A percentile compares a stretch with the other conserved stretches of the same genome.
phyloP scores from a whole-genome alignment of 1,139 yeast species.

The Yamadazyma jaroonii region DNA sequence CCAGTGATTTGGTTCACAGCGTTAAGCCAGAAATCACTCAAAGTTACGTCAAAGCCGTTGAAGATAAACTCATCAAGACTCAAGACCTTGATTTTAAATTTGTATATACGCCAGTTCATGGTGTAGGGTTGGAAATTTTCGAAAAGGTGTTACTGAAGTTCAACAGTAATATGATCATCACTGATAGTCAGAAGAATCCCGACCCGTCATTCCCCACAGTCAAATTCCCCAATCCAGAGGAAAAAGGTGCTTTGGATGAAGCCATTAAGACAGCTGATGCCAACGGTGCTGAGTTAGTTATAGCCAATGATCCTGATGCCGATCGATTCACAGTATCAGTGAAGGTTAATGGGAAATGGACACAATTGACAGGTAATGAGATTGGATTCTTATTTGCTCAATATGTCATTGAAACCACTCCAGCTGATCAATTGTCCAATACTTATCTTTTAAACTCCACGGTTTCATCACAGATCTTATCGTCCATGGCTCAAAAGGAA shows the following conservation, averaged over 20 bases:
- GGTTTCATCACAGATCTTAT: slow-evolving; percentile 81
- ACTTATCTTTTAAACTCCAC: slow-evolving; percentile 79
- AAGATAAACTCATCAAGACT: slow-evolving; percentile 22
- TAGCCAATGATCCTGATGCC: slow-evolving; percentile 97
- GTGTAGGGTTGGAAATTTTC: slow-evolving; percentile 70
- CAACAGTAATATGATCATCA: slow-evolving; percentile 29
- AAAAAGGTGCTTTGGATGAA: slow-evolving; percentile 79
- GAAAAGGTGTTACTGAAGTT: slow-evolving; percentile 26
- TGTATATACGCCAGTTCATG: slow-evolving; percentile 94
- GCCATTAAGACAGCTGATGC: slow-evolving; percentile 60
- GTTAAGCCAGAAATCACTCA: slow-evolving; percentile 32
- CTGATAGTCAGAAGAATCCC: slow-evolving; percentile 63
- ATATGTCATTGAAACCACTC: slow-evolving; percentile 44
- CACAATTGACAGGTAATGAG: slow-evolving; percentile 87
- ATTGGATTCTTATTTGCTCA: slow-evolving; percentile 83
- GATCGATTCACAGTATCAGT: slow-evolving; percentile 84
- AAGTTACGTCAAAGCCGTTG: slow-evolving; percentile 34
- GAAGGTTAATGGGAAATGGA: slow-evolving; percentile 54
- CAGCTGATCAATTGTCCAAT: slow-evolving; percentile 26
- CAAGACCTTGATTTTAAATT: slow-evolving; percentile 36
- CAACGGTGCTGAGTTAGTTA: slow-evolving; percentile 48
- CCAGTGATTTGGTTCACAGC: slow-evolving; percentile 18
- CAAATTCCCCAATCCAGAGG: slow-evolving; percentile 93
- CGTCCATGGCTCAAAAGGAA: slow-evolving; percentile 61
- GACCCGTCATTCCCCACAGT: slow-evolving; percentile 88